phyloP scores from a whole-genome alignment of 2,329 filamentous ascomycete species.

The Sarocladium kiliense region DNA sequence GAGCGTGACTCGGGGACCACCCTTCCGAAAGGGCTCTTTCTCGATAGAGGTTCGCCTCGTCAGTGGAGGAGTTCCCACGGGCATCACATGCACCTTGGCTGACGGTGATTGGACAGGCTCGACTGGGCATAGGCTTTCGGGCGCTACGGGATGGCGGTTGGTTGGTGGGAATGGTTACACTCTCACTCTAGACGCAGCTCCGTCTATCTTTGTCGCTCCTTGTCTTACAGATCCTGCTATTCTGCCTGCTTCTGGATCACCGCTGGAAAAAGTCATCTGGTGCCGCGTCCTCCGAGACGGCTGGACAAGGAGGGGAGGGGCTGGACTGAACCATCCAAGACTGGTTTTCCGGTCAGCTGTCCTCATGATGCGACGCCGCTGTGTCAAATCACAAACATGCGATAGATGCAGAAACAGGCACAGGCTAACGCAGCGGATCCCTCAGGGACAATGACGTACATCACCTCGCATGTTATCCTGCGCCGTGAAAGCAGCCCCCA shows the following conservation, averaged over 20 bases:
- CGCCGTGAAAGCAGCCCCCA: background rate
- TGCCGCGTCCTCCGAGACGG: slow-evolving; percentile 7
- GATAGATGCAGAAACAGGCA: background rate
- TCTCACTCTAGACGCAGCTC: background rate
- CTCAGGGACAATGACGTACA: background rate
- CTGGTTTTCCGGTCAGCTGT: background rate
- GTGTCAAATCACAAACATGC: background rate
- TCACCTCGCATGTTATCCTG: background rate
- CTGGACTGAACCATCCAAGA: background rate
- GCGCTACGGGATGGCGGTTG: slow-evolving; percentile 7
- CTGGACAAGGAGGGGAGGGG: background rate
- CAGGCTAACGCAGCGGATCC: background rate
- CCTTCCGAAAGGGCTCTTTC: background rate
- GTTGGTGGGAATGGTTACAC: slow-evolving; percentile 3
- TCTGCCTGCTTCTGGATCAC: background rate
- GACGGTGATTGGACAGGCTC: background rate
- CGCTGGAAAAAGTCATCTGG: background rate
- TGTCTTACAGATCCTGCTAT: background rate
- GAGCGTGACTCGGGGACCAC: slow-evolving; percentile 5
- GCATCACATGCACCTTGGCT: background rate
- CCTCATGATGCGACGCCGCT: background rate
- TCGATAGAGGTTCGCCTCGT: slow-evolving; percentile 2
- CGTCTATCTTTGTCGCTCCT: background rate
- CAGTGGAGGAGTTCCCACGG: slow-evolving; percentile 5
- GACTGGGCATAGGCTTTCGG: background rate